A percentile compares a stretch with the other conserved stretches of the same genome.
phyloP scores from a whole-genome alignment of 2,329 filamentous ascomycete genomes.

The Chrysosporium queenslandicum region DNA sequence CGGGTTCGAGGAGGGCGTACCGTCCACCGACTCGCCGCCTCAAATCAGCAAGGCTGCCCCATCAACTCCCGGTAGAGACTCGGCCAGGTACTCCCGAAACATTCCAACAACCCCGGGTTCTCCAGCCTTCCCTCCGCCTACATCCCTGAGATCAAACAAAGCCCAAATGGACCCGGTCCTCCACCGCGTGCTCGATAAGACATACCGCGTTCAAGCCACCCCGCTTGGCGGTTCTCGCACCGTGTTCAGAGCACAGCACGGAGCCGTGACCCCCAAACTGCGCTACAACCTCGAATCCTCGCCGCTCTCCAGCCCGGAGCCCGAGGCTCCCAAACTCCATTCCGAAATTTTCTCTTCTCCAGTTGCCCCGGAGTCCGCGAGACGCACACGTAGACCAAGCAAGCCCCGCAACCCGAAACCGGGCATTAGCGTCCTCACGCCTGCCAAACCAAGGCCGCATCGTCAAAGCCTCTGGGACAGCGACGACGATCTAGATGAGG shows the following conservation, averaged over 20 bases:
- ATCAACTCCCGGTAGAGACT: conserved; percentile 29
- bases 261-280: conserved; percentile 20
- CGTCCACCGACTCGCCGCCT: conserved; percentile 27
- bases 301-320: conserved; percentile 63
- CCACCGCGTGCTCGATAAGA: conserved; percentile 89
- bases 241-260: conserved; percentile 14
- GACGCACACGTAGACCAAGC: conserved; percentile 33
- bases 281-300: conserved; percentile 39
- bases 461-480: conserved; percentile 54
- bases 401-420: conserved; percentile 56
- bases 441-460: conserved; percentile 37
- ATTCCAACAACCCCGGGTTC: conserved; percentile 54
- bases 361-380: conserved; percentile 25
- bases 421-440: conserved; percentile 77
- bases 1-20: conserved; percentile 46
- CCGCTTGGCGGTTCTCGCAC: conserved; percentile 47
- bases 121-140: conserved; percentile 44
- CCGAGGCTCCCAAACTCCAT: conserved; percentile 69
- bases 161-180: conserved; percentile 60
- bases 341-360: conserved; percentile 79
- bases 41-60: conserved; percentile 25
- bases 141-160: conserved; percentile 31
- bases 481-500: conserved; percentile 55
- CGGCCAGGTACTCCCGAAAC: conserved; percentile 15
- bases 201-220: conserved; percentile 85